Percentiles rank a stretch among this genome's conserved stretches.
phyloP scores from a whole-genome alignment of 257 asterid genomes.

The Nyctanthes arbortristis region DNA sequence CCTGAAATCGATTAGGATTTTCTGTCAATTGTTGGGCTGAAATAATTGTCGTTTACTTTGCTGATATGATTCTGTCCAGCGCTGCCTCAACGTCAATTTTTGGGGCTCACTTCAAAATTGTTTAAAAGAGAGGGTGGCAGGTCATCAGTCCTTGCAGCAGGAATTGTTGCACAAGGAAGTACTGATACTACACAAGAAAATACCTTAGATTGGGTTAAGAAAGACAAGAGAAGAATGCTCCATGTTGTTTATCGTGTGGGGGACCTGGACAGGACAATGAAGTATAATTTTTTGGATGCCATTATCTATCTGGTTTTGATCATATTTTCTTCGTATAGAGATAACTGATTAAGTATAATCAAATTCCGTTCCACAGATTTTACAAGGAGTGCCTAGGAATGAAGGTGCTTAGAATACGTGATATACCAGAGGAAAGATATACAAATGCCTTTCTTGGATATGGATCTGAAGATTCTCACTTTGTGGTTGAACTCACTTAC shows the following conservation, averaged over 20 bases:
- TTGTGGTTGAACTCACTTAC: constrained; percentile 94
- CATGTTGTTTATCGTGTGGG: constrained; percentile 99
- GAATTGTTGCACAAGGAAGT: constrained; percentile 66
- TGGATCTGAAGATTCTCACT: constrained; percentile 98
- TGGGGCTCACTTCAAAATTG: constrained; percentile 60
- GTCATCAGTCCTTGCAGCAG: constrained; percentile 47
- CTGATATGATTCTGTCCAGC: constrained; percentile 44
- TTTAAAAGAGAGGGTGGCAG: constrained; percentile 40
- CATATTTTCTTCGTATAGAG: constrained; percentile 24
- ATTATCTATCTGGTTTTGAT: constrained; percentile 9
- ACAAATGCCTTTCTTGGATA: constrained; percentile 96
- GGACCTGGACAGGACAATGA: constrained; percentile 94
- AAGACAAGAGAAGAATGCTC: constrained; percentile 92
- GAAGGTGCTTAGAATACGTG: constrained; percentile 94
- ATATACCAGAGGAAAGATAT: constrained; percentile 89
- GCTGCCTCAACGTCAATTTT: constrained; percentile 59
- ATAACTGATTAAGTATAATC: constrained; percentile 13
- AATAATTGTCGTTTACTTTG: constrained; percentile 18
- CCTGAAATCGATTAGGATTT: neutral
- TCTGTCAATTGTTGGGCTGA: constrained; percentile 5
- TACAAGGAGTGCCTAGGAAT: constrained; percentile 96
- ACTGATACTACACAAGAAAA: constrained; percentile 66
- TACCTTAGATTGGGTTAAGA: constrained; percentile 82
- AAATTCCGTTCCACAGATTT: constrained; percentile 63
- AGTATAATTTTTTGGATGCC: constrained; percentile 39